A percentile compares a stretch with the other conserved stretches of the same genome.
Conservation (phyloP, 2,329 filamentous ascomycete genomes). For the Berkeleyomyces basicola region DNA sequence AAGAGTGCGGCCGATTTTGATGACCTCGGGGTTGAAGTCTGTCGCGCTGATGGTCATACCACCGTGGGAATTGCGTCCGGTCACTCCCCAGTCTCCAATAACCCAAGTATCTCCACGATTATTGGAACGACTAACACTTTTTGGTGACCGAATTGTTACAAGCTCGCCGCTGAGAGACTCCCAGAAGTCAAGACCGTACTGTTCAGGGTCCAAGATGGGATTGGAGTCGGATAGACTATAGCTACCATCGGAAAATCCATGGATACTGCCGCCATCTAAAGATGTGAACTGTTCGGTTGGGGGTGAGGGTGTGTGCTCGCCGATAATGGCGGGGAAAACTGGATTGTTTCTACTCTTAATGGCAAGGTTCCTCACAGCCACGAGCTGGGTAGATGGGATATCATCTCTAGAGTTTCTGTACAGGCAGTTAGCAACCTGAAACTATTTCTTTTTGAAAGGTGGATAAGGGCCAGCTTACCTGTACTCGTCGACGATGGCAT, state of each 20-base stretch:
- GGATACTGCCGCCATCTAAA: constrained; percentile 49
- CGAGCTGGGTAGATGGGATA: constrained; percentile 47
- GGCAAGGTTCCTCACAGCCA: constrained; percentile 34
- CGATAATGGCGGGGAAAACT: constrained; percentile 43
- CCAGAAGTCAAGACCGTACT: constrained; percentile 59
- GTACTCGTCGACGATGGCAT: constrained; percentile 42
- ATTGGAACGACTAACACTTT: constrained; percentile 43
- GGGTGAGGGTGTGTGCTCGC: constrained; percentile 37
- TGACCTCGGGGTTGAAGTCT: constrained; percentile 54
- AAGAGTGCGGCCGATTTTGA: constrained; percentile 46
- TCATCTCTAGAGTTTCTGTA: constrained; percentile 37
- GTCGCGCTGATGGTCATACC: constrained; percentile 45
- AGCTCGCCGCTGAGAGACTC: constrained; percentile 51
- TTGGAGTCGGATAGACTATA: constrained; percentile 41
- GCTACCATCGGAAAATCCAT: constrained; percentile 45
- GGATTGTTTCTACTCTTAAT: constrained; percentile 36
- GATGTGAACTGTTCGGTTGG: constrained; percentile 44
- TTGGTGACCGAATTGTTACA: constrained; percentile 42
- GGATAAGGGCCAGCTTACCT: constrained; percentile 23
- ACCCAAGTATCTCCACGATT: constrained; percentile 54
- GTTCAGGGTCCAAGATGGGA: constrained; percentile 40
- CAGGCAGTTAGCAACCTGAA: constrained; percentile 7
- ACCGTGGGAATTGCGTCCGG: constrained; percentile 44
- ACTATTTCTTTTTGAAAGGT: neutral
- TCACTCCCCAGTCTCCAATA: constrained; percentile 44